phyloP scores from a whole-genome alignment of 1,139 yeast genomes.

The Nakaseomyces delphensis region DNA sequence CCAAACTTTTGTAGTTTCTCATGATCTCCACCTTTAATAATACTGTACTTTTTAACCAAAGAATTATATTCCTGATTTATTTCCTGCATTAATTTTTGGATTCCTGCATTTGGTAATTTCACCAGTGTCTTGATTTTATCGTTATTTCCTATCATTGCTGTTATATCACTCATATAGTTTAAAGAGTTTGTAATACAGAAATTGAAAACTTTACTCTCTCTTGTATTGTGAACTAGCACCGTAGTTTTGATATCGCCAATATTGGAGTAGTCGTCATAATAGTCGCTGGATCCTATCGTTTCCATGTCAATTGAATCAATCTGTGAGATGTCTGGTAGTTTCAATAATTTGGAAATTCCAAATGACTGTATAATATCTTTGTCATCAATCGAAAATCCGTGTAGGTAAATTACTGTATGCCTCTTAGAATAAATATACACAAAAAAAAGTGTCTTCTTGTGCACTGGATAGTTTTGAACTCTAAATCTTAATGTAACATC shows the following conservation, averaged over 20 bases:
- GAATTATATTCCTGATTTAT: not conserved
- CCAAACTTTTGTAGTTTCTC: conserved; percentile 7
- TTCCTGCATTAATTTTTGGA: not conserved
- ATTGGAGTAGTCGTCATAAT: not conserved
- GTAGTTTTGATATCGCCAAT: not conserved
- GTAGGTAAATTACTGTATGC: conserved; percentile 17
- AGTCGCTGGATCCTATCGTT: not conserved
- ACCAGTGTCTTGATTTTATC: not conserved
- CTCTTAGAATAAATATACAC: conserved; percentile 21
- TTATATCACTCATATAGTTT: not conserved
- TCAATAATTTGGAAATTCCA: conserved; percentile 16
- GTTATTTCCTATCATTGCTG: not conserved
- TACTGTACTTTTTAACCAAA: not conserved
- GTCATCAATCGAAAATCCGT: conserved; percentile 16
- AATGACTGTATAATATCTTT: conserved; percentile 15
- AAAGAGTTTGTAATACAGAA: not conserved
- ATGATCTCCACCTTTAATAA: not conserved
- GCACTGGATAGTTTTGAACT: conserved; percentile 19
- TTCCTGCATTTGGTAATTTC: not conserved
- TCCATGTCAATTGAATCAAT: conserved; percentile 1
- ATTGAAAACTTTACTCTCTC: not conserved
- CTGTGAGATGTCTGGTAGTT: conserved; percentile 10
- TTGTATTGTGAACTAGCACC: not conserved
- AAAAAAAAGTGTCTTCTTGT: conserved; percentile 12
- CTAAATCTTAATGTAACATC: conserved; percentile 50